Percentiles rank a stretch among this genome's conserved stretches.
phyloP scores from a whole-genome alignment of 1,284 basidiomycete genomes.

The Trichosporon sp. region DNA sequence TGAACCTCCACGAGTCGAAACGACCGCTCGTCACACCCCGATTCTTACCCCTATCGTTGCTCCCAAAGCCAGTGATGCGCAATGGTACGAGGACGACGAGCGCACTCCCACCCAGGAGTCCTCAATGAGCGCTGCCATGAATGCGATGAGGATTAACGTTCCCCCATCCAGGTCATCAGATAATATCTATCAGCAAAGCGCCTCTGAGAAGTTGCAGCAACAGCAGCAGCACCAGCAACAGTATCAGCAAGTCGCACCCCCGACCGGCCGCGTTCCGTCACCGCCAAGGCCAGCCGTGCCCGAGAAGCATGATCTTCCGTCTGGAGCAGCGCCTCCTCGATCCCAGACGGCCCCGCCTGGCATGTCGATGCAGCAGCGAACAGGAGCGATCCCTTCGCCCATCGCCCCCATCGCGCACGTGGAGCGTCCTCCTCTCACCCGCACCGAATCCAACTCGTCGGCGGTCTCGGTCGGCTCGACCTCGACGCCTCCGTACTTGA shows the following conservation, averaged over 20 bases:
- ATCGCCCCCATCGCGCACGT: slow-evolving; percentile 27
- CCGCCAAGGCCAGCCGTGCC: slow-evolving; percentile 11
- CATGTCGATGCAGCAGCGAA: slow-evolving; percentile 33
- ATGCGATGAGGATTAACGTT: slow-evolving; percentile 25
- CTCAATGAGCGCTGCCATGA: slow-evolving; percentile 30
- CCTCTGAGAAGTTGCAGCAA: not conserved
- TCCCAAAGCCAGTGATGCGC: slow-evolving; percentile 29
- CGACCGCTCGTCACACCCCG: slow-evolving; percentile 22
- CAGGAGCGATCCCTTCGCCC: slow-evolving; percentile 29
- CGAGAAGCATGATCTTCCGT: slow-evolving; percentile 34
- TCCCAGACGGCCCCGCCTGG: slow-evolving; percentile 35
- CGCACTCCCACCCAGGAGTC: slow-evolving; percentile 53
- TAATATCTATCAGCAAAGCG: slow-evolving; percentile 23
- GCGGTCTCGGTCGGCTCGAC: slow-evolving; percentile 33
- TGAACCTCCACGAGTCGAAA: slow-evolving; percentile 25
- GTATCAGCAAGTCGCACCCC: slow-evolving; percentile 26
- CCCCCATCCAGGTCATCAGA: slow-evolving; percentile 20
- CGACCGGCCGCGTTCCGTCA: slow-evolving; percentile 19
- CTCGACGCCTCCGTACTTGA: slow-evolving; percentile 55
- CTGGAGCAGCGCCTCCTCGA: slow-evolving; percentile 46
- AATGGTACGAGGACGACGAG: slow-evolving; percentile 46
- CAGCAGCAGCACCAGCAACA: slow-evolving; percentile 21
- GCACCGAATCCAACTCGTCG: slow-evolving; percentile 39
- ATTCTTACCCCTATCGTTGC: slow-evolving; percentile 32
- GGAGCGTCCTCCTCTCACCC: slow-evolving; percentile 40